Conservation (phyloP, 202 grass and related monocot genomes). For the Carex sylvatica region DNA sequence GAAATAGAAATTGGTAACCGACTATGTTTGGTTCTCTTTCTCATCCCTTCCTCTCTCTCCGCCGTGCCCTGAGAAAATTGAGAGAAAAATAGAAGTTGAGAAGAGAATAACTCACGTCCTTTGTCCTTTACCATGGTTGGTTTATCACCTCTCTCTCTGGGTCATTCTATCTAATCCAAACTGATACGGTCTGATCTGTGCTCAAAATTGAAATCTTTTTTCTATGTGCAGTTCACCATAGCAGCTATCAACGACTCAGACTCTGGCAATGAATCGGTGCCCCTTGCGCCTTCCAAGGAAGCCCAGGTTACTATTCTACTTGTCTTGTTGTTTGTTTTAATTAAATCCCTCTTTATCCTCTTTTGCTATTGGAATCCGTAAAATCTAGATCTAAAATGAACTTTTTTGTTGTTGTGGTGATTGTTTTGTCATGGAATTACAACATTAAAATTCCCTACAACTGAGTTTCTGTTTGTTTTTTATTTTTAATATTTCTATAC, state of each 20-base stretch:
- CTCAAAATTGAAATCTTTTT: conserved; percentile 18
- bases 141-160: neutral
- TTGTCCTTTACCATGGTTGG: conserved; percentile 49
- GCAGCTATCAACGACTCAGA: conserved; percentile 85
- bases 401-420: neutral
- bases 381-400: neutral
- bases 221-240: conserved; percentile 74
- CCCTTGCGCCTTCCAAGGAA: conserved; percentile 88
- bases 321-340: neutral
- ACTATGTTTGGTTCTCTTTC: neutral
- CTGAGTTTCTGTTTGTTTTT: too few relatives aligned
- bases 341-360: neutral
- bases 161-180: neutral
- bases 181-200: neutral
- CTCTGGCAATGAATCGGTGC: conserved; percentile 63
- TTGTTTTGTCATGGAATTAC: neutral
- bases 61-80: conserved; percentile 21
- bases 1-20: too few relatives aligned
- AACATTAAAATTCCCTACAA: neutral
- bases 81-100: conserved; percentile 16
- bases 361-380: neutral
- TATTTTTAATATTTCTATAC: too few relatives aligned
- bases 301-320: conserved; percentile 47
- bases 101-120: neutral
- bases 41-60: conserved; percentile 23